Evolutionary conservation across 1,284 basidiomycete genomes (phyloP), one percentile per base, ranked within the genome.

Genomic region (Neonothopanus nambi): DNA sequence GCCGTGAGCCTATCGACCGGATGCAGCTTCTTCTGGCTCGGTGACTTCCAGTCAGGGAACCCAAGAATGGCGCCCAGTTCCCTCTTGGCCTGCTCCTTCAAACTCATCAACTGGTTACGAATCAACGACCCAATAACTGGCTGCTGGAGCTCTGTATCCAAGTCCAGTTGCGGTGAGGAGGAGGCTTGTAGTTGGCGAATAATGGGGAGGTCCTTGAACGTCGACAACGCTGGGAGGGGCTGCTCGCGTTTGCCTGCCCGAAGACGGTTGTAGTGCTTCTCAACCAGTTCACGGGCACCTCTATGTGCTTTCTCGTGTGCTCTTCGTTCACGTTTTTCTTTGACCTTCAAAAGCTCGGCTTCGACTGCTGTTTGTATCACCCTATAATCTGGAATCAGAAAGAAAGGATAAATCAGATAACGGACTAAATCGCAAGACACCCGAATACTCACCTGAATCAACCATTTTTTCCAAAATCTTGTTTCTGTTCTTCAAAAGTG

Each of bases 1-100:
- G 84, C 82, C 5, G 78, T 82, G 12, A 83, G 54, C 43, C 83
- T 73, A 38, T 84, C 75, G 13, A 77, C 75, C 0, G 84, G 85
- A 64, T 82, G 80, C 6, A 85, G 52, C 48, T 70, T 64, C 23
- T 67, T 74, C 46, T 61, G 72, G 61, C 73, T 78, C 9, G 77
- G 68, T 18, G 70, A 70, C 61, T 71, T 77, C 79, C 80, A 85
- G 20, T 73, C 38, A 13, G 70, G 64, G 54, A 71, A 72, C 0
- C 82, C 86, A 5, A 87, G 65, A 15, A 75, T 60, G 6, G 57
- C 63, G 5, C 71, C 73, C n/a, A 89, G 64, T 5, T 67, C 67
- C 1, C 61, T 67, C 56, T 70, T 73, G 2, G 78, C 78, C 0
- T 68, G 62, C 7, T 70, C 65, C 20, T 67, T 62, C 84, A 86